A percentile compares a stretch with the other conserved stretches of the same genome.
Evolutionary conservation across 176 grass and related monocot species (phyloP).

Genomic region (Aegilops speltoides): DNA sequence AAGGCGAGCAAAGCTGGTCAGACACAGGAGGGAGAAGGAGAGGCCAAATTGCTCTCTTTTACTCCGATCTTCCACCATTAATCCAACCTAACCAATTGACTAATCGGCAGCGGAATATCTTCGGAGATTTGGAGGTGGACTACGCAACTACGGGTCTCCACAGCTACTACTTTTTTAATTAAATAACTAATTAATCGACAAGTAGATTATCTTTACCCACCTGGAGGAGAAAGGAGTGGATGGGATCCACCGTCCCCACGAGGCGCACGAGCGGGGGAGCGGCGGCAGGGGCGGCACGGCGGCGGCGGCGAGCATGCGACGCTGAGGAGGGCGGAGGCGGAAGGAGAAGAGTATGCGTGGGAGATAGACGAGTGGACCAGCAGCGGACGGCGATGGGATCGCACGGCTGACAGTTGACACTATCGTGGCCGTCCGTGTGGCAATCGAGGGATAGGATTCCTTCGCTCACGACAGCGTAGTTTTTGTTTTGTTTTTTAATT

Average conservation of each 20-base stretch:
- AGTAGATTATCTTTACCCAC: neutral
- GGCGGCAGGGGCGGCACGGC: neutral
- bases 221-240: neutral
- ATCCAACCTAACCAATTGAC: neutral
- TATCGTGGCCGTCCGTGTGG: neutral
- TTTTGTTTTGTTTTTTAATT: too few relatives aligned
- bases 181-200: neutral
- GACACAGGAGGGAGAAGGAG: neutral
- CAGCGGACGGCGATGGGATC: conserved; percentile 11
- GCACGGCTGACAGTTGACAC: neutral
- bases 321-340: neutral
- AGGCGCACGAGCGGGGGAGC: neutral
- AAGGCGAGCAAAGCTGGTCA: neutral
- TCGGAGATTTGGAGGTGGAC: neutral
- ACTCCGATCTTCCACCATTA: neutral
- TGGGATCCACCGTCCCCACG: neutral
- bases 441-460: neutral
- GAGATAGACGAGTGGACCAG: neutral
- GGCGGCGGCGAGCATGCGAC: conserved; percentile 23
- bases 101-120: neutral
- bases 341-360: neutral
- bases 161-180: neutral
- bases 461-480: neutral
- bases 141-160: neutral
- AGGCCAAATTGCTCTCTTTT: conserved; percentile 1